These are phyloP conservation scores for Dryas integrifolia DNA, from an alignment of 331 rosid genomes.

Conservation along the genomic window DNA sequence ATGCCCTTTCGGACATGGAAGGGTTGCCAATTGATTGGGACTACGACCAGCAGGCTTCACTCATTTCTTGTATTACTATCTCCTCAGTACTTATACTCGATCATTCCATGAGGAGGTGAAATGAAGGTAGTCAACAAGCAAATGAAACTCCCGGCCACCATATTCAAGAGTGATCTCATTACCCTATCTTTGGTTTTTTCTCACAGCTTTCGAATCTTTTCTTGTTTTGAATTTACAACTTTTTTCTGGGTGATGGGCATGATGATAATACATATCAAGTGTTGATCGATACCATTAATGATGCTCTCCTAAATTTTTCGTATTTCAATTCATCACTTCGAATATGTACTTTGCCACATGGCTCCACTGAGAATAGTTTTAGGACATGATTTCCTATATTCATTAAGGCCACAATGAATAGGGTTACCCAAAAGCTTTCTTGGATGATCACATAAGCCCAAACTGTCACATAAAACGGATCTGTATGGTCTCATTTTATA, in stretches of 20 bases:
- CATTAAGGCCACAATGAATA: not conserved
- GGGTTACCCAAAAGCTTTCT: not conserved
- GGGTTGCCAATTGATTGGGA: slow-evolving; percentile 49
- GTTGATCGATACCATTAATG: not conserved
- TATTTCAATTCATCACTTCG: slow-evolving; percentile 9
- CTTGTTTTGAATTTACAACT: not conserved
- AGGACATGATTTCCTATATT: not conserved
- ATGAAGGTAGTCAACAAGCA: slow-evolving; percentile 60
- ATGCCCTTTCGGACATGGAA: slow-evolving; percentile 46
- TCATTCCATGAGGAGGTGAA: slow-evolving; percentile 19
- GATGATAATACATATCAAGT: not conserved
- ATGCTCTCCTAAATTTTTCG: not conserved
- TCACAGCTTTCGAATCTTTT: slow-evolving; percentile 22
- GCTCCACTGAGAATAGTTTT: slow-evolving; percentile 20
- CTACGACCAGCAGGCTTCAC: slow-evolving; percentile 52
- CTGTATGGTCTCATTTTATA: not conserved
- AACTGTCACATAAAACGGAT: not conserved
- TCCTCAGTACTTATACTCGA: slow-evolving; percentile 37
- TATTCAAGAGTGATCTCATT: slow-evolving; percentile 36
- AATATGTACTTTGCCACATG: slow-evolving; percentile 6
- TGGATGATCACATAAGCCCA: not conserved
- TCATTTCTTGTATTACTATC: slow-evolving; percentile 65
- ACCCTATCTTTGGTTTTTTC: slow-evolving; percentile 24
- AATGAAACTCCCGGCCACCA: slow-evolving; percentile 37
- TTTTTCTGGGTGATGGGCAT: slow-evolving; percentile 7